Percentiles rank a stretch among this genome's conserved stretches.
phyloP scores from a whole-genome alignment of 2,329 filamentous ascomycete species.

The Colletotrichum sp. region DNA sequence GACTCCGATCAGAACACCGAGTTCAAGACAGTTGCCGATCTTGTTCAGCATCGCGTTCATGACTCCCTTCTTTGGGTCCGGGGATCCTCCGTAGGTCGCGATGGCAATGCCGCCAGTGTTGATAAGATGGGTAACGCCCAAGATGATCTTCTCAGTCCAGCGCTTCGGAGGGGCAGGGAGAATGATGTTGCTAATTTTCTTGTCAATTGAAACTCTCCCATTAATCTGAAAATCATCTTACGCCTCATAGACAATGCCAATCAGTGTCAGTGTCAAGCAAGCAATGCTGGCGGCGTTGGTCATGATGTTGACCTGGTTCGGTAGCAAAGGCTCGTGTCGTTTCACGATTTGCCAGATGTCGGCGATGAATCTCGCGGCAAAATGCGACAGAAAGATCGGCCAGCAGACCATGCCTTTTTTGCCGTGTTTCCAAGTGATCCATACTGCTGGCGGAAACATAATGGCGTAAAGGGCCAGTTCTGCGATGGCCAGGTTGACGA shows the following conservation, averaged over 20 bases:
- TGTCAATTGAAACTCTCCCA: not conserved
- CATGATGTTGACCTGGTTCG: slow-evolving; percentile 28
- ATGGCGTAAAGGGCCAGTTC: slow-evolving; percentile 26
- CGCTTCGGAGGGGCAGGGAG: slow-evolving; percentile 21
- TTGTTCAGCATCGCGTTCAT: slow-evolving; percentile 18
- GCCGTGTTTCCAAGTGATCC: slow-evolving; percentile 31
- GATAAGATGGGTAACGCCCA: slow-evolving; percentile 26
- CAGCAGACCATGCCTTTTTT: slow-evolving; percentile 34
- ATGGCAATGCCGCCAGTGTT: slow-evolving; percentile 26
- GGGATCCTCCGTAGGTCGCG: slow-evolving; percentile 24
- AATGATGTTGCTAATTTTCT: slow-evolving; percentile 22
- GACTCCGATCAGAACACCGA: slow-evolving; percentile 25
- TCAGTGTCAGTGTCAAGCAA: slow-evolving; percentile 28
- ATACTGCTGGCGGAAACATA: slow-evolving; percentile 23
- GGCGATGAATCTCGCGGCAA: slow-evolving; percentile 25
- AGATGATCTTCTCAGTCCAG: slow-evolving; percentile 25
- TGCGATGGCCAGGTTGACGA: slow-evolving; percentile 22
- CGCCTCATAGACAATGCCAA: slow-evolving; percentile 33
- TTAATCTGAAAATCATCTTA: slow-evolving; percentile 1
- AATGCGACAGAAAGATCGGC: slow-evolving; percentile 31
- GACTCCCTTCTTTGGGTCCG: slow-evolving; percentile 18
- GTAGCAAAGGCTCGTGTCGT: slow-evolving; percentile 22
- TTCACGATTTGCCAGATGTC: slow-evolving; percentile 29
- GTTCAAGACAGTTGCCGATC: slow-evolving; percentile 26
- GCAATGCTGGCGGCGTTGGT: slow-evolving; percentile 31